These are phyloP conservation scores for Cystofilobasidium ferigula DNA, from an alignment of 768 basidiomycete species.

Conservation along the genomic window DNA sequence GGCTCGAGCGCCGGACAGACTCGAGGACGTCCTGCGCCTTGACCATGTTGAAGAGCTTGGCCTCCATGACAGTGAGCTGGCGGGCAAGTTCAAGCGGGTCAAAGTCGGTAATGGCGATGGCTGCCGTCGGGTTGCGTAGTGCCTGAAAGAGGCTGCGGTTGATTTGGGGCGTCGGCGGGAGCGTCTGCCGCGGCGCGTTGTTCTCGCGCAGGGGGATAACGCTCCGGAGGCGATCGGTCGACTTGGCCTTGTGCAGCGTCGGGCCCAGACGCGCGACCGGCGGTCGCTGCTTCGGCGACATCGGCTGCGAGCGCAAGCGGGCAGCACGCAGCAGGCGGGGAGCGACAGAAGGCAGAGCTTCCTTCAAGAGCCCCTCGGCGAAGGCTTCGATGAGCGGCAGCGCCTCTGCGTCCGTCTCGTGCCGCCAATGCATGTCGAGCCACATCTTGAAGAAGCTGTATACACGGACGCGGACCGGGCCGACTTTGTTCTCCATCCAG, in stretches of 20 bases:
- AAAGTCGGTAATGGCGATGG: constrained; percentile 55
- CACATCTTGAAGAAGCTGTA: constrained; percentile 88
- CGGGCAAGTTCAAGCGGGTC: constrained; percentile 83
- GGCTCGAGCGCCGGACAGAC: constrained; percentile 49
- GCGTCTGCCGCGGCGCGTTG: background rate
- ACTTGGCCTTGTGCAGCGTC: background rate
- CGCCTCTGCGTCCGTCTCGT: constrained; percentile 58
- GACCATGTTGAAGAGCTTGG: constrained; percentile 71
- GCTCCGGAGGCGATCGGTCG: constrained; percentile 7
- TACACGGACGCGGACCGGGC: constrained; percentile 80
- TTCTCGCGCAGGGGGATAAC: background rate
- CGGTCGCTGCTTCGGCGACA: background rate
- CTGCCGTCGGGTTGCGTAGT: constrained; percentile 9
- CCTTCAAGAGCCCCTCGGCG: constrained; percentile 16
- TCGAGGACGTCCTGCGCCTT: constrained; percentile 79
- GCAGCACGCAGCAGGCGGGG: constrained; percentile 1
- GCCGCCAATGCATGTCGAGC: constrained; percentile 82
- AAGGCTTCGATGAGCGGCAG: constrained; percentile 38
- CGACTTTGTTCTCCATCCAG: constrained; percentile 75
- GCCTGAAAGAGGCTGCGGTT: constrained; percentile 5
- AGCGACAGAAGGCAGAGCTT: background rate
- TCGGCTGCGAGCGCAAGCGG: background rate
- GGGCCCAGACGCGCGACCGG: background rate
- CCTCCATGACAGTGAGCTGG: constrained; percentile 90
- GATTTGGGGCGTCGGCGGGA: constrained; percentile 15